Base-by-base conservation (phyloP, 345 rosid species). In the Mangifera indica region DNA sequence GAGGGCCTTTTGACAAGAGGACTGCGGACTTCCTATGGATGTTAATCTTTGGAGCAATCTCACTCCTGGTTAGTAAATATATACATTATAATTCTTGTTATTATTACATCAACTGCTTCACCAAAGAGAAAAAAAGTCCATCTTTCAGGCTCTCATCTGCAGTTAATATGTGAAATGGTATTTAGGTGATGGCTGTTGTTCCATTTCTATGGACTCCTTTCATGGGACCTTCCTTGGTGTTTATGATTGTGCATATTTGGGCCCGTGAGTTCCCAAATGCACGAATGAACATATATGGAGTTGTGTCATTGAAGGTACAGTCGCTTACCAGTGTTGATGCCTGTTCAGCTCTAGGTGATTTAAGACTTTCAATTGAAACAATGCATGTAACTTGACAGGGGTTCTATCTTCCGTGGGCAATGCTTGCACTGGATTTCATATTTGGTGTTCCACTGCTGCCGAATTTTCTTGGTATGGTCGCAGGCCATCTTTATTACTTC, bases 11-110 rank as follows among this genome's bases (percentile, higher is more conserved):
- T 59, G 88, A 87, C 78, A 87, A 85, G 80, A 85, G 93, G 75
- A 85, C 87, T 14, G 89, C 93, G 15, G 93, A 89, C 65, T 87
- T 68, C 74, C 77, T 87, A 29, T 89, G 93, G 91, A 89, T 89
- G 93, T 70, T 89, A 58, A 67, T 89, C 72, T 84, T 87, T 58
- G 93, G 91, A 59, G 91, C 91, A n/a, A 21, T 89, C 0, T 81
- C 93, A 60, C 88, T 89, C 58, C 75, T 87, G 78, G 93, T 89
- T 66, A 69, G 80, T 75, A 6, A 29, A 2, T 29, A 34, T 7
- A 21, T 29, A 13, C 56, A 25, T 34, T 24, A 13, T 32, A 7
- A 34, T 62, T 62, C 18, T 62, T 62, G 17, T n/a, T 40, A 21
- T 40, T 63, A 20, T 21, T 42, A 5, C 44, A 20, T 52, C 6